phyloP scores from a whole-genome alignment of 805 yeast species.

The Candida michaelii region DNA sequence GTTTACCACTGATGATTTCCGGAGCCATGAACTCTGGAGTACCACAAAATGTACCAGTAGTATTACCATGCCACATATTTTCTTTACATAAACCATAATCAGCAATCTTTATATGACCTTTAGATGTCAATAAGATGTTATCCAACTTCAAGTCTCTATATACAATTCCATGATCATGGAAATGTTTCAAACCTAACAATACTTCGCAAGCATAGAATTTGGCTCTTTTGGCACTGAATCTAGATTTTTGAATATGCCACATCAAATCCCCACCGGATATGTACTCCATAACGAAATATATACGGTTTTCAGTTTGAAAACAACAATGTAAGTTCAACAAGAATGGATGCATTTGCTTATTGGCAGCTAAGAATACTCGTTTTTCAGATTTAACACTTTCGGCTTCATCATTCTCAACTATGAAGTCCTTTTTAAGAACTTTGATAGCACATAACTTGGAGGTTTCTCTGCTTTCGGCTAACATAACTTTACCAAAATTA shows the following conservation, averaged over 20 bases:
- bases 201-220: slow-evolving; percentile 98
- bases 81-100: slow-evolving; percentile 98
- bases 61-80: slow-evolving; percentile 78
- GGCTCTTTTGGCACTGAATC: slow-evolving; percentile 87
- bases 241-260: slow-evolving; percentile 97
- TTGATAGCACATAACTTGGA: slow-evolving; percentile 88
- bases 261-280: slow-evolving; percentile 97
- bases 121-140: slow-evolving; percentile 82
- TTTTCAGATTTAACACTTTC: slow-evolving; percentile 94
- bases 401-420: slow-evolving; percentile 93
- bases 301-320: slow-evolving; percentile 96
- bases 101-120: slow-evolving; percentile 94
- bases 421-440: slow-evolving; percentile 93
- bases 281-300: slow-evolving; percentile 97
- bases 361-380: slow-evolving; percentile 82
- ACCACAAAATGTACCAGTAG: slow-evolving; percentile 95
- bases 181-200: slow-evolving; percentile 81
- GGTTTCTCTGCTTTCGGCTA: slow-evolving; percentile 88
- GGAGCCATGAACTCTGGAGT: slow-evolving; percentile 99
- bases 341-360: slow-evolving; percentile 89
- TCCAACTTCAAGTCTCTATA: slow-evolving; percentile 96
- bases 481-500: slow-evolving; percentile 97
- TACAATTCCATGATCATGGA: slow-evolving; percentile 94
- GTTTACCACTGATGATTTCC: slow-evolving; percentile 89
- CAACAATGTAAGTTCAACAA: slow-evolving; percentile 88